phyloP scores from a whole-genome alignment of 2,329 filamentous ascomycete genomes.

The Cyphellophora attinorum region DNA sequence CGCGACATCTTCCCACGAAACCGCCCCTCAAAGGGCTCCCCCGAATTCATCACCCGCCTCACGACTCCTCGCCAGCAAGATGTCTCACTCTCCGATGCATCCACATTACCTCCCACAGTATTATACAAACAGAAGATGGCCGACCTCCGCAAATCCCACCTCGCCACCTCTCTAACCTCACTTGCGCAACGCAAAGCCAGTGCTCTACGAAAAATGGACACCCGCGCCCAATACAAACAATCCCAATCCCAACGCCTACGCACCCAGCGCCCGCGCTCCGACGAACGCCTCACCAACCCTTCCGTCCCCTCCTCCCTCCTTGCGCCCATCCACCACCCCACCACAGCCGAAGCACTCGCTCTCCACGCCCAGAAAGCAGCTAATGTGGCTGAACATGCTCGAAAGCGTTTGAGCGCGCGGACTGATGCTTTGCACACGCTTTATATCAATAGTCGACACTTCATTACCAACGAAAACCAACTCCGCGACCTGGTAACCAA shows the following conservation, averaged over 20 bases:
- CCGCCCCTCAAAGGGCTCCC: constrained; percentile 48
- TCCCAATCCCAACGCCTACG: constrained; percentile 42
- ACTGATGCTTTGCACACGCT: constrained; percentile 70
- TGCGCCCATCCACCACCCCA: constrained; percentile 27
- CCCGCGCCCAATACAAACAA: constrained; percentile 39
- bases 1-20: constrained; percentile 64
- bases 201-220: constrained; percentile 26
- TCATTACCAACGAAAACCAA: constrained; percentile 75
- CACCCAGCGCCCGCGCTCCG: constrained; percentile 58
- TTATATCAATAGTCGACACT: constrained; percentile 78
- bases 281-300: constrained; percentile 66
- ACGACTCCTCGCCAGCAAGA: constrained; percentile 42
- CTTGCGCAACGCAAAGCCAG: constrained; percentile 57
- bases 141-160: constrained; percentile 57
- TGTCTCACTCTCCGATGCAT: constrained; percentile 20
- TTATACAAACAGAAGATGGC: constrained; percentile 67
- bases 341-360: constrained; percentile 23
- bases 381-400: constrained; percentile 33
- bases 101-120: constrained; percentile 24
- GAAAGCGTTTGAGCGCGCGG: constrained; percentile 49
- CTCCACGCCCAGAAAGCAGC: constrained; percentile 25
- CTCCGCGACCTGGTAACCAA: constrained; percentile 63
- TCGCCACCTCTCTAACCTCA: constrained; percentile 60
- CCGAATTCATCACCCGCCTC: constrained; percentile 44
- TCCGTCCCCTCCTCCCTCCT: constrained; percentile 50